Percentiles rank a stretch among this genome's conserved stretches.
These are phyloP conservation scores for Trichophyton simii DNA, from an alignment of 2,329 filamentous ascomycete genomes.

Conservation along the genomic window DNA sequence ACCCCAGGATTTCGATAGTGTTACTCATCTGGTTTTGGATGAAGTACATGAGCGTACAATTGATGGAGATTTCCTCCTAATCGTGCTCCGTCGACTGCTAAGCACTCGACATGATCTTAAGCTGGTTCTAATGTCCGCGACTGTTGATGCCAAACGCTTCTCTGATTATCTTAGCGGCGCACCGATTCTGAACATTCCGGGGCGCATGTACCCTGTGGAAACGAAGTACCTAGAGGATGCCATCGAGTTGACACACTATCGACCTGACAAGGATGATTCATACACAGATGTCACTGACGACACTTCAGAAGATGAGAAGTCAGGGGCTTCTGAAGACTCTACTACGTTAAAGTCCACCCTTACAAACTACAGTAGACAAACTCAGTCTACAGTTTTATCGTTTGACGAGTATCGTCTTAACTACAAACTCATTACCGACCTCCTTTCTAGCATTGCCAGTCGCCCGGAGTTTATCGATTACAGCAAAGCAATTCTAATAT, in stretches of 20 bases:
- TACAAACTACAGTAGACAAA: slow-evolving; percentile 61
- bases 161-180: slow-evolving; percentile 77
- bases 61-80: slow-evolving; percentile 89
- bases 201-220: slow-evolving; percentile 83
- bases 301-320: slow-evolving; percentile 30
- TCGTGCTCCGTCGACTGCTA: slow-evolving; percentile 77
- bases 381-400: slow-evolving; percentile 58
- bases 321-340: slow-evolving; percentile 36
- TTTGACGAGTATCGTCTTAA: slow-evolving; percentile 89
- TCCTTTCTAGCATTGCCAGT: slow-evolving; percentile 64
- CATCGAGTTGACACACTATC: slow-evolving; percentile 72
- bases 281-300: slow-evolving; percentile 30
- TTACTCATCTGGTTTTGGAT: slow-evolving; percentile 91
- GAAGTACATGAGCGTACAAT: slow-evolving; percentile 95
- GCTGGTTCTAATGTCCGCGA: slow-evolving; percentile 93
- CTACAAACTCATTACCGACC: slow-evolving; percentile 68
- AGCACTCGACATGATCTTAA: slow-evolving; percentile 67
- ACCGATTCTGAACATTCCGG: slow-evolving; percentile 79
- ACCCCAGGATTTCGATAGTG: slow-evolving; percentile 70
- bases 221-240: slow-evolving; percentile 86
- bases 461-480: slow-evolving; percentile 54
- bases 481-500: slow-evolving; percentile 87
- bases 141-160: slow-evolving; percentile 83
- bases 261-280: slow-evolving; percentile 42
- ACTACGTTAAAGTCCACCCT: slow-evolving; percentile 50